Base-by-base conservation (phyloP, 2,329 filamentous ascomycete species). In the Hymenoscyphus linearis region DNA sequence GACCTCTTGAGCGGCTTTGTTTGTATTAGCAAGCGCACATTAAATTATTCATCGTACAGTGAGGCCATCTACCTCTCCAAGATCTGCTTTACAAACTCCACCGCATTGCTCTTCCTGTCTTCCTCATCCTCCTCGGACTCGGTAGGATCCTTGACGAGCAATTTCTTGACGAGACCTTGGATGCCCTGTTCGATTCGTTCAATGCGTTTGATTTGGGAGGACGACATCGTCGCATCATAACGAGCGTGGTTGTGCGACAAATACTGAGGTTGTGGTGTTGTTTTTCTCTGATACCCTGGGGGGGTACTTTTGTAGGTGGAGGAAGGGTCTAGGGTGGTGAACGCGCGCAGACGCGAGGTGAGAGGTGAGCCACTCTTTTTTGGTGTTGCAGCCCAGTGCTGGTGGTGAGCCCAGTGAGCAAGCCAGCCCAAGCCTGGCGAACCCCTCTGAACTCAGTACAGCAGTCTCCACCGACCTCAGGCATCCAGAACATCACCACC, bases 121-220 rank as follows among this genome's bases (percentile, higher is more conserved):
- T 92, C 85, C 22, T 85, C 84, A 9, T 78, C 76, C n/a, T 84
- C 85, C 64, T 90, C 85, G 70, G 86, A 84, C 68, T 91, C 86
- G 65, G 83, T 78, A 47, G 84, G 80, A 65, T 86, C 81, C 56
- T 81, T 78, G 60, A 89, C 89, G 60, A 95, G 80, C 62, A 93
- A 79, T 71, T 89, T 87, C 69, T 86, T 80, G 72, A 96, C 86
- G 72, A 96, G 82, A 75, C 88, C 87, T 73, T 90, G 85, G 73
- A 96, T 86, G 73, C 90, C 91, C 74, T 86, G 86, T 73, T 88
- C 85, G 76, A 96, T 84, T 78, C 90, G 89, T 4, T 47, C n/a
- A 9, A 31, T 31, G 10, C 31, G 31, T 75, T 85, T 79, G 66
- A 76, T 67, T 62, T 68, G 64, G 57, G 70, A 68, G 63, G 71